Evolutionary conservation across 192 early-diverging fungal genomes (phyloP), one percentile per base, ranked within the genome.

Genomic region (Coemansia sp.): DNA sequence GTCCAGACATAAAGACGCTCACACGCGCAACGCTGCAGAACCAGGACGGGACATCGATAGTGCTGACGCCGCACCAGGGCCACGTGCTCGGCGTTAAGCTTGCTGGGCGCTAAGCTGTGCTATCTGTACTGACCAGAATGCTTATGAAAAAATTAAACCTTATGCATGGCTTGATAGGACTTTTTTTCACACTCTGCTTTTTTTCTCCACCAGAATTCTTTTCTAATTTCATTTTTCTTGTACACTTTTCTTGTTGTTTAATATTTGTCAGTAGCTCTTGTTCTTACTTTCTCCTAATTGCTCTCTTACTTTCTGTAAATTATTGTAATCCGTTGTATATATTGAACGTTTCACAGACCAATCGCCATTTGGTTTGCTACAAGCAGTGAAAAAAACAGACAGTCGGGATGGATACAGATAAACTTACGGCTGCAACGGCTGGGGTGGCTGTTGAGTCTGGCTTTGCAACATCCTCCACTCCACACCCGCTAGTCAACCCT

Each of bases 11-110:
- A 1, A 64, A 68, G 58, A 48, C 74, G 13, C 47, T 82, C 22
- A 77, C 80, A 6, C 64, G 74, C 6, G 71, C 76, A 40, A 74
- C 74, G 10, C 42, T 82, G 32, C 67, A 68, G 37, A 66, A 74
- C 26, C 71, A 77, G 41, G 63, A 61, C 56, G 80, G 75, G 32
- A 54, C 46, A 26, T 62, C 71, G 18, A 42, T 82, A 5, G 74
- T 76, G 11, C 74, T 75, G 2, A 82, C 80, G 15, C 68, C 68
- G 12, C 68, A 77, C 40, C 71, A 71, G 52, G 62, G 52, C 57
- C 74, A 82, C 40, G 55, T 82, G 1, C 71, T 71, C 43, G 74
- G 61, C 22, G 73, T 82, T 36, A 82, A 82, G 55, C 68, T 77
- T 19, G 56, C 65, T 10, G 46, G 60, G 4, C 71, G 71, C 63